These are phyloP conservation scores for Carex cristatella DNA, from an alignment of 176 grass and related monocot species.

Conservation along the genomic window DNA sequence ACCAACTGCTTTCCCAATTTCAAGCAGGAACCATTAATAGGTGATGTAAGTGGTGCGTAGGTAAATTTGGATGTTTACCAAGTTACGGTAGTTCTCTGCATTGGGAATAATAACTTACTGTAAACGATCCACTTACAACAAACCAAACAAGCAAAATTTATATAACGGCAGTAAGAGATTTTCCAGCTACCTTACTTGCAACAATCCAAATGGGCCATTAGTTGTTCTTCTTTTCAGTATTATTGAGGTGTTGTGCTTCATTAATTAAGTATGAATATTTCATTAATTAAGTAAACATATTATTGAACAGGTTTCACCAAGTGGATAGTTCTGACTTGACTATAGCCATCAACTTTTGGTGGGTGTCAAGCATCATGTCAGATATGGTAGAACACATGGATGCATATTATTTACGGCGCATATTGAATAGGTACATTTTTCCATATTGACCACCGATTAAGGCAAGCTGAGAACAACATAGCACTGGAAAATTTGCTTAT, in stretches of 20 bases:
- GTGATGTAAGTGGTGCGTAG: too few species aligned
- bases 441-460: neutral
- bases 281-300: neutral
- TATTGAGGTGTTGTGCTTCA: neutral
- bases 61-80: too few species aligned
- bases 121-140: too few species aligned
- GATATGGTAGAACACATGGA: constrained; percentile 94
- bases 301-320: constrained; percentile 88
- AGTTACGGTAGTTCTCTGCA: too few species aligned
- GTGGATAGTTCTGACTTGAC: constrained; percentile 94
- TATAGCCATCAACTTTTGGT: constrained; percentile 92
- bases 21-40: too few species aligned
- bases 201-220: too few species aligned
- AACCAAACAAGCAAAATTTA: too few species aligned
- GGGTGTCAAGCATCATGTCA: constrained; percentile 78
- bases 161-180: too few species aligned
- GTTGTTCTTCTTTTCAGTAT: neutral
- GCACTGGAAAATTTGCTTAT: neutral
- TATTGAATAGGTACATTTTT: constrained; percentile 75
- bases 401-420: constrained; percentile 76
- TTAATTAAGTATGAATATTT: neutral
- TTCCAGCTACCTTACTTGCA: too few species aligned
- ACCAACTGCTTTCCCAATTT: too few species aligned
- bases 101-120: too few species aligned
- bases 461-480: neutral